A percentile compares a stretch with the other conserved stretches of the same genome.
Evolutionary conservation across 2,329 filamentous ascomycete genomes (phyloP).

Genomic region (Trichoderma polysporum): DNA sequence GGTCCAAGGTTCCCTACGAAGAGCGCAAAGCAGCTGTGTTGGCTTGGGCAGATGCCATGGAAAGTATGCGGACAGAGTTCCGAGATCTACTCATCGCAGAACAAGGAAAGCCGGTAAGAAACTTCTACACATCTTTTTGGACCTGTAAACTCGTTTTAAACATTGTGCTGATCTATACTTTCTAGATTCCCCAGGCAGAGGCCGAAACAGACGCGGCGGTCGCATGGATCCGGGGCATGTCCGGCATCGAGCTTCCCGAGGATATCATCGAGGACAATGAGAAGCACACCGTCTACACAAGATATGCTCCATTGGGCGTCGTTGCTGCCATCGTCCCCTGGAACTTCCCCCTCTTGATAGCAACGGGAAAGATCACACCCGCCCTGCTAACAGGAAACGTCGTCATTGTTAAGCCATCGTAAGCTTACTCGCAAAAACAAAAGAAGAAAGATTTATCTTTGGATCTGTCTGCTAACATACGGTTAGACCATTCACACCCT

Average conservation of each 20-base stretch:
- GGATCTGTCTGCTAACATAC: not conserved
- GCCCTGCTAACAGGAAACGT: conserved; percentile 57
- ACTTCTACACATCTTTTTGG: not conserved
- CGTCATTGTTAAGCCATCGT: conserved; percentile 56
- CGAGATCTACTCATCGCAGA: conserved; percentile 27
- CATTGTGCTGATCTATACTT: not conserved
- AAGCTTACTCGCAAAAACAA: not conserved
- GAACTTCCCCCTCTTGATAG: conserved; percentile 47
- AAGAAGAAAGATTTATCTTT: not conserved
- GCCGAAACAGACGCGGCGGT: conserved; percentile 27
- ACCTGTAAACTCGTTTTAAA: not conserved
- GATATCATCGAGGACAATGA: conserved; percentile 39
- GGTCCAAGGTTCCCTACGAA: conserved; percentile 30
- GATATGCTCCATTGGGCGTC: conserved; percentile 38
- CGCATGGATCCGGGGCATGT: conserved; percentile 31
- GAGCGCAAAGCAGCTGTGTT: conserved; percentile 29
- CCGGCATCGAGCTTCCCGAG: conserved; percentile 35
- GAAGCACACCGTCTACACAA: conserved; percentile 20
- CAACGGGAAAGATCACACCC: conserved; percentile 54
- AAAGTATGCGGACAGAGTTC: conserved; percentile 26
- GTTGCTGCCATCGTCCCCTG: conserved; percentile 51
- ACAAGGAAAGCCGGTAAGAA: conserved; percentile 29
- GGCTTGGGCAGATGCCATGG: conserved; percentile 31
- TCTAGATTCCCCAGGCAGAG: conserved; percentile 3
- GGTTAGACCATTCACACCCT: conserved; percentile 51